Base-by-base conservation (phyloP, 257 asterid genomes). In the Lavandula angustifolia region DNA sequence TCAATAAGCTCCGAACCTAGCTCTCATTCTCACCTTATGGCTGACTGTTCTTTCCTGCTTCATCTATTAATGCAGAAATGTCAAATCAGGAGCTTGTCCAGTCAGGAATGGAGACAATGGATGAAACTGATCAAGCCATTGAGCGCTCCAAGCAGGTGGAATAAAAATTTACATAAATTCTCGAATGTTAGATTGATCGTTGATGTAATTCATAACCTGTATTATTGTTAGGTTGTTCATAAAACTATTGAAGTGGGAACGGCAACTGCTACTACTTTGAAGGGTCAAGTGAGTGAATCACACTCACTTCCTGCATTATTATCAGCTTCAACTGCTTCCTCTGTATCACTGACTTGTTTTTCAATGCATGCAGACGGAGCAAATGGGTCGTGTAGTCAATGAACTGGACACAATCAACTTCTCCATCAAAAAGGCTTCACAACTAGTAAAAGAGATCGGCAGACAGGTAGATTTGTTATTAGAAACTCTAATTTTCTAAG, bases 111-210 rank as follows among this genome's bases (percentile, higher is more conserved):
- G 83, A 73, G 82, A 79, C 77, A 35, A 84, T 94, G 95, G 96
- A 94, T 72, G 97, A 94, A 91, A 94, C 99, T 69, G 99, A 94
- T 79, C 96, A 94, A 79, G 92, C 97, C 76, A 84, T 94, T 79
- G 97, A 94, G 74, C 97, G 99, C 66, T 94, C 99, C 65, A 87
- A 94, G 81, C 99, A 94, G 95, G 99, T 87, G 62, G 62, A 57
- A 22, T 46, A 40, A 56, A 56, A 32, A 46, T 43, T 57, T 64
- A 33, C 51, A 34, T 41, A 60, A 65, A 70, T 59, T 72, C 63
- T 73, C 55, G 13, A 38, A 22, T 52, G 68, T 16, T 43, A 38
- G 44, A 35, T 14, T 29, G 44, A 34, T 33, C 18, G 67, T 60
- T 75, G 27, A 57, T 53, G 5, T 9, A 48, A 58, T 65, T 50